Conservation (phyloP, 73 alveolate species). For the Tetrahymena malaccensis region DNA sequence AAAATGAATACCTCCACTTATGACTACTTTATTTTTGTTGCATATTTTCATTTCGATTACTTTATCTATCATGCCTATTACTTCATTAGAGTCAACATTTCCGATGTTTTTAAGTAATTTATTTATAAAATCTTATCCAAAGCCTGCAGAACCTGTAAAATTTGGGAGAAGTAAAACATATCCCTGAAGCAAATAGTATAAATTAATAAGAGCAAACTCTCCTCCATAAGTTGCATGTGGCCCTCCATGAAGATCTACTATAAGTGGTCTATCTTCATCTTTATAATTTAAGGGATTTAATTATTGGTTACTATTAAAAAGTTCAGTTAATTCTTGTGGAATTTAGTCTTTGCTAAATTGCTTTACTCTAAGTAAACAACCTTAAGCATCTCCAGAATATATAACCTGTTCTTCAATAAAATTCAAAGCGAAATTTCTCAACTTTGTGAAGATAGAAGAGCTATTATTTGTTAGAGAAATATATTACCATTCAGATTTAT, state of each 20-base stretch:
- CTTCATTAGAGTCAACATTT: constrained; percentile 4
- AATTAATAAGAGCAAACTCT: neutral
- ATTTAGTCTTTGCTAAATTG: neutral
- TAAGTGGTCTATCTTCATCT: constrained; percentile 27
- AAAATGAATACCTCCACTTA: neutral
- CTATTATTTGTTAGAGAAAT: neutral
- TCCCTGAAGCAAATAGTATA: constrained; percentile 9
- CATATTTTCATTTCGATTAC: neutral
- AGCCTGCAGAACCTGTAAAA: constrained; percentile 36
- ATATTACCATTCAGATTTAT: neutral
- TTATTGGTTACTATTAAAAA: neutral
- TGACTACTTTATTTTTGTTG: neutral
- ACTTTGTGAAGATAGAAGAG: neutral
- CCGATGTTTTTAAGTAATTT: constrained; percentile 22
- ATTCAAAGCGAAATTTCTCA: neutral
- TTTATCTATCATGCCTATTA: constrained; percentile 7
- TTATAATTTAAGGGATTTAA: constrained; percentile 1
- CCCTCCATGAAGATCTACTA: constrained; percentile 30
- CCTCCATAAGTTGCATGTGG: constrained; percentile 23
- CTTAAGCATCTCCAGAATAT: constrained; percentile 4
- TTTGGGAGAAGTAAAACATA: constrained; percentile 10
- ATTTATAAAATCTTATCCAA: constrained; percentile 28
- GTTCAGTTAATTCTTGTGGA: neutral
- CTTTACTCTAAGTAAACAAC: constrained; percentile 7
- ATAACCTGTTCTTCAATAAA: constrained; percentile 9